Evolutionary conservation across 176 grass and related monocot genomes (phyloP), one percentile per base, ranked within the genome.

Genomic region (Raddia guianensis): DNA sequence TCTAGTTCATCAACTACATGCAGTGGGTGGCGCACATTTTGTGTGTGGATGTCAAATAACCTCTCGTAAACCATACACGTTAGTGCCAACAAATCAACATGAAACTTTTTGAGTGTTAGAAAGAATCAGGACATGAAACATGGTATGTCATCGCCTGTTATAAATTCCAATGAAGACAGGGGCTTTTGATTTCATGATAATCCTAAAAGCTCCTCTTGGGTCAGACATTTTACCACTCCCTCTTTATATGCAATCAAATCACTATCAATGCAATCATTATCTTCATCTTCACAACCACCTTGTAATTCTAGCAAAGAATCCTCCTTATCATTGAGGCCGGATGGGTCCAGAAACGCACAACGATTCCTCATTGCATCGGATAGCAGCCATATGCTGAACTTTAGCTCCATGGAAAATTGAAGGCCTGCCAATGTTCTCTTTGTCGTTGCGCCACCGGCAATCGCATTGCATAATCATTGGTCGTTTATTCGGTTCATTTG

Each of bases 241-340:
- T 80, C 55, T 66, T 33, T 12, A 75, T 67, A 48, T 74, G 79
- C 46, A 62, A 63, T 50, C n/a, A 82, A 77, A 62, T 84, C 89
- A 52, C 51, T 58, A 53, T 66, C 53, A 11, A 86, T 44, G 27
- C 54, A 76, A 72, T 89, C 74, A 54, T 87, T 80, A 16, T 84
- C 78, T 72, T 83, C 88, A 9, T 76, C 88, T 83, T 84, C 83
- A 55, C 76, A 81, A 10, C 68, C 88, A 55, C 71, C 88, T 80
- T 91, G 84, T 37, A 74, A 87, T 63, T 93, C 86, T 45, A 89
- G 46, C 0, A 80, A 89, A 40, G 73, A 84, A 42, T 91, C 86
- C 66, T 77, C 86, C 70, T 84, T 89, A 66, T 81, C 77, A 60
- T 79, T 67, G 15, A 78, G 37, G 8, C 46, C 63, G 62, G 87